Base-by-base conservation (phyloP, 2,329 filamentous ascomycete genomes). In the Aureobasidium sp. region DNA sequence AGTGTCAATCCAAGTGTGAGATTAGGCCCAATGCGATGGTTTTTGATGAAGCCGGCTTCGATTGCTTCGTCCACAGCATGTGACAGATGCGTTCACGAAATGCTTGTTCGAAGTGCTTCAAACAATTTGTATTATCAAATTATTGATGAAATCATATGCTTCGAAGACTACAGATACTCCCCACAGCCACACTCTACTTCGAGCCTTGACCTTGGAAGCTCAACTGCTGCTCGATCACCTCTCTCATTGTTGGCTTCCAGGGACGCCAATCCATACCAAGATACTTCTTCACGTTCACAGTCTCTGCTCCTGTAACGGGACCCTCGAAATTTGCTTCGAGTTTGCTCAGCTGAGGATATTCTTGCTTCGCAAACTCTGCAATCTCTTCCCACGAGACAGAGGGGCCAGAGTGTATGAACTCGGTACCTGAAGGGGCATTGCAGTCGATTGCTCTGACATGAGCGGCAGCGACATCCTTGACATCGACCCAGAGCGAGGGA, bases 401-500 rank as follows among this genome's bases (percentile, higher is more conserved):
- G 8, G 37, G 54, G 13, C 53, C 30, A 16, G 59, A 62, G 5
- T 63, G 32, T 8, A 63, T 59, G 53, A 67, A 68, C 37, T 64
- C 65, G 16, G 64, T 64, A 9, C 63, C 64, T 5, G 58, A 59
- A 16, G 61, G 29, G 3, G 66, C 45, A 10, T 58, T 57, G 30
- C n/a, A 62, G 27, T 63, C 45, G 34, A 64, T 53, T 34, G 68
- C 68, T 37, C 59, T 64, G 10, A 72, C 25, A 39, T 72, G 70
- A 29, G 67, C 67, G 29, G 64, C 48, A 1, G 70, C 68, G 27
- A 71, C 67, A 42, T 72, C 68, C n/a, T 63, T 55, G 4, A 72
- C 67, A 29, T 72, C 66, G 0, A 72, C 66, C 8, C 62, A 61
- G 1, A 52, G 25, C 8, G 62, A 62, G 11, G 34, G 34, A 3